A percentile compares a stretch with the other conserved stretches of the same genome.
Conservation (phyloP, 129 eudicot genomes). For the Heracleum sosnowskyi region DNA sequence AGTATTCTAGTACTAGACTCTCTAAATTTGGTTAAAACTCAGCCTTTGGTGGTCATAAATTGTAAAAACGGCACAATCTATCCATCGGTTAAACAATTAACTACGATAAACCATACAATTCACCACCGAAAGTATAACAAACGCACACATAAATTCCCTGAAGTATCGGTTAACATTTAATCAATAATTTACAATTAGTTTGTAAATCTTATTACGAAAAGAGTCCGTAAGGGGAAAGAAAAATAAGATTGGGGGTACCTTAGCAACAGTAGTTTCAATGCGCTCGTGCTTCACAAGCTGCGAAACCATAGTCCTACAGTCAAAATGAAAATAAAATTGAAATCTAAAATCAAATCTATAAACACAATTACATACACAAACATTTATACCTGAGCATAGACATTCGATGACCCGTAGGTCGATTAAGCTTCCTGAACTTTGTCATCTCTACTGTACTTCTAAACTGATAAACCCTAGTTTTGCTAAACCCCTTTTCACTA, state of each 20-base stretch:
- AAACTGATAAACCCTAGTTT: neutral
- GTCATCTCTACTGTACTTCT: conserved; percentile 34
- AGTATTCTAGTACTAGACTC: too few species aligned
- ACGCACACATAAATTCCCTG: too few species aligned
- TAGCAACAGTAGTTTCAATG: conserved; percentile 88
- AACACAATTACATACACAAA: neutral
- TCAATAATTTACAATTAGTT: too few species aligned
- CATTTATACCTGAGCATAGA: conserved; percentile 73
- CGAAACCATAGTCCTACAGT: conserved; percentile 85
- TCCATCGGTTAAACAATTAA: neutral
- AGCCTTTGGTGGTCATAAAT: too few species aligned
- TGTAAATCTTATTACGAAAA: too few species aligned
- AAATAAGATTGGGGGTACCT: conserved; percentile 34
- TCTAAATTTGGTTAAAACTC: too few species aligned
- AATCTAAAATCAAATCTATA: neutral
- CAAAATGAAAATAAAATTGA: neutral
- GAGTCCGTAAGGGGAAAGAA: too few species aligned
- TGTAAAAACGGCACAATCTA: too few species aligned
- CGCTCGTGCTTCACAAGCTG: conserved; percentile 95
- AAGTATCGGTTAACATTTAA: too few species aligned
- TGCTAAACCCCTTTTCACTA: neutral
- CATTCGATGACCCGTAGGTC: conserved; percentile 81
- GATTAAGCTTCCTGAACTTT: conserved; percentile 82
- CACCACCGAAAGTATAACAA: too few species aligned
- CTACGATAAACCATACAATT: too few species aligned